Percentiles rank a stretch among this genome's conserved stretches.
Conservation (phyloP, 495 filamentous ascomycete species). For the Podospora australis region DNA sequence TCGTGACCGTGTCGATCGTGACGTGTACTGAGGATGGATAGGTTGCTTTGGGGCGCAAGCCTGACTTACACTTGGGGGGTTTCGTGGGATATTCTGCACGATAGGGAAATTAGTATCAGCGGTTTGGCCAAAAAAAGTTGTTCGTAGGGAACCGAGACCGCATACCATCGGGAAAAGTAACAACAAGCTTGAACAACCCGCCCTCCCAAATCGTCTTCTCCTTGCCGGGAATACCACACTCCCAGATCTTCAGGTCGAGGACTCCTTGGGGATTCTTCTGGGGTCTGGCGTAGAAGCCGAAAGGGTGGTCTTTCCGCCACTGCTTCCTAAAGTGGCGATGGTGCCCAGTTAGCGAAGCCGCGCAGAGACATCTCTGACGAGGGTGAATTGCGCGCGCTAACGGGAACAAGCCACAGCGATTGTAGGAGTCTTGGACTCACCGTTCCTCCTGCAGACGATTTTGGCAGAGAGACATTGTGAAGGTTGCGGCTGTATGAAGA, state of each 20-base stretch:
- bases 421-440: constrained; percentile 50
- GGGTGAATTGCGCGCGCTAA: background rate
- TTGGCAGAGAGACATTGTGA: constrained; percentile 74
- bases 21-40: no score
- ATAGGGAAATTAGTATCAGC: constrained; percentile 5
- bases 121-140: constrained; percentile 6
- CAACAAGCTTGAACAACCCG: constrained; percentile 86
- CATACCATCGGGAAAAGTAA: constrained; percentile 92
- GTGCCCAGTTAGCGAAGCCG: constrained; percentile 9
- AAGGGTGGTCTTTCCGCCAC: constrained; percentile 95
- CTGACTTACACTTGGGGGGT: constrained; percentile 83
- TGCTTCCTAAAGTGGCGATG: constrained; percentile 61
- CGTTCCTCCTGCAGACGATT: constrained; percentile 89
- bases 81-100: constrained; percentile 93
- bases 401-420: background rate
- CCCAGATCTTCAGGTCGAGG: constrained; percentile 91
- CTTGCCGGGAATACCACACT: constrained; percentile 93
- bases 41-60: background rate
- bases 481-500: no score
- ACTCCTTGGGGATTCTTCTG: constrained; percentile 70
- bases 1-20: constrained; percentile 9
- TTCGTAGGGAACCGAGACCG: constrained; percentile 8
- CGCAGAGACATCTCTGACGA: background rate
- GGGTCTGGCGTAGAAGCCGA: constrained; percentile 93
- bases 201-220: constrained; percentile 96